Conservation (phyloP, 176 grass and related monocot species). For the Zoysia japonica region DNA sequence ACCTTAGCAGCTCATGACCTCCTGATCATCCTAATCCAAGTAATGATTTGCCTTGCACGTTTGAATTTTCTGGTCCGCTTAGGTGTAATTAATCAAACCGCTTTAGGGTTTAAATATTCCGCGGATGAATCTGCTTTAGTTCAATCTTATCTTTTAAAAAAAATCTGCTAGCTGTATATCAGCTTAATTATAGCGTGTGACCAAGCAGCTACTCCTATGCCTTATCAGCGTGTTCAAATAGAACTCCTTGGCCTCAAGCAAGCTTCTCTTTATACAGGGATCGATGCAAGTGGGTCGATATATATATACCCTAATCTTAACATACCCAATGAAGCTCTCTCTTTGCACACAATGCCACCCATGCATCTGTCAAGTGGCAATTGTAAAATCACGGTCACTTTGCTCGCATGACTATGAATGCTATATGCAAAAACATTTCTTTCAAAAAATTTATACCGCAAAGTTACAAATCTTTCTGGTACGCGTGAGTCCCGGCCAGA, state of each 20-base stretch:
- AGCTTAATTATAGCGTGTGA: background rate
- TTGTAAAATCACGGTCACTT: conserved; percentile 21
- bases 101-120: background rate
- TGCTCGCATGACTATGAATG: conserved; percentile 21
- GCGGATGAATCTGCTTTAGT: background rate
- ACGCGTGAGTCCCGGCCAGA: background rate
- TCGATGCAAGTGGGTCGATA: no score
- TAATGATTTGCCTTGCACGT: conserved; percentile 5
- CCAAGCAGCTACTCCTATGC: background rate
- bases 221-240: background rate
- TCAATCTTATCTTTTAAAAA: background rate
- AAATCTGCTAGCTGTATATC: background rate
- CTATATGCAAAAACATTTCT: conserved; percentile 8
- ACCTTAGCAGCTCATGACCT: background rate
- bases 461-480: conserved; percentile 38
- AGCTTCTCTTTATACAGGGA: background rate
- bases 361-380: background rate
- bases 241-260: conserved; percentile 15
- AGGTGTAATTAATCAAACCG: background rate
- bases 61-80: background rate
- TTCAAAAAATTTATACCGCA: conserved; percentile 33
- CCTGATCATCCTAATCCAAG: background rate
- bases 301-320: no score
- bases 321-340: background rate
- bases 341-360: background rate